A percentile compares a stretch with the other conserved stretches of the same genome.
phyloP scores from a whole-genome alignment of 176 grass and related monocot species.

The Eremochloa ophiuroides region DNA sequence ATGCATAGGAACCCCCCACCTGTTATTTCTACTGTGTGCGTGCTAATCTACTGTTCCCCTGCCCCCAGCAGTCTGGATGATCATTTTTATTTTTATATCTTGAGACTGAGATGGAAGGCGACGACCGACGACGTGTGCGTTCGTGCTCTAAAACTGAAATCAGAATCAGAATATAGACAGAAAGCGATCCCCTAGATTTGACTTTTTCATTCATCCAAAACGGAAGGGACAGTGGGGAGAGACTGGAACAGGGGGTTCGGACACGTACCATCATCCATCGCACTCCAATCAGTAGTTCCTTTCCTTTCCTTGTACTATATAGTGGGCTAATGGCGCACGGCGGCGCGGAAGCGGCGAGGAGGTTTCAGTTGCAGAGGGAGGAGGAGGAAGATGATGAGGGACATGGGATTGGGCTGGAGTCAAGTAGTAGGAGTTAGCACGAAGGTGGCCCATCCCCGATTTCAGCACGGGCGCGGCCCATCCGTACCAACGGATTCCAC shows the following conservation, averaged over 20 bases:
- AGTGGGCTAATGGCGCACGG: no score
- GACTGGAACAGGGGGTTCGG: background rate
- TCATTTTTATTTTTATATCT: no score
- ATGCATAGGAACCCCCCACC: background rate
- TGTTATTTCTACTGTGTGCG: background rate
- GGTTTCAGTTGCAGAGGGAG: background rate
- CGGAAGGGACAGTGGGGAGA: background rate
- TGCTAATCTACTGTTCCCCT: no score
- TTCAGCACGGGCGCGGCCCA: background rate
- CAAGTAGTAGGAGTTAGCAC: background rate
- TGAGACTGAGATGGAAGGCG: no score
- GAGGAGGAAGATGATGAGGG: background rate
- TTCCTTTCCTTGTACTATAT: background rate
- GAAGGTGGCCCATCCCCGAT: background rate
- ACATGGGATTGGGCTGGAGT: background rate
- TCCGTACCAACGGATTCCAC: background rate
- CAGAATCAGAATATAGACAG: no score
- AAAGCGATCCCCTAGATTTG: background rate
- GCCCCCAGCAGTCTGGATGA: no score
- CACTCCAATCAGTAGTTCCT: background rate
- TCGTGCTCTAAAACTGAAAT: no score
- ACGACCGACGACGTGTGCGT: no score
- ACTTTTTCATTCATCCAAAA: background rate
- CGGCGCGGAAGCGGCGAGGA: no score
- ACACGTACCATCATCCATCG: background rate